Evolutionary conservation across 257 asterid species (phyloP).

Genomic region (Vinca minor): DNA sequence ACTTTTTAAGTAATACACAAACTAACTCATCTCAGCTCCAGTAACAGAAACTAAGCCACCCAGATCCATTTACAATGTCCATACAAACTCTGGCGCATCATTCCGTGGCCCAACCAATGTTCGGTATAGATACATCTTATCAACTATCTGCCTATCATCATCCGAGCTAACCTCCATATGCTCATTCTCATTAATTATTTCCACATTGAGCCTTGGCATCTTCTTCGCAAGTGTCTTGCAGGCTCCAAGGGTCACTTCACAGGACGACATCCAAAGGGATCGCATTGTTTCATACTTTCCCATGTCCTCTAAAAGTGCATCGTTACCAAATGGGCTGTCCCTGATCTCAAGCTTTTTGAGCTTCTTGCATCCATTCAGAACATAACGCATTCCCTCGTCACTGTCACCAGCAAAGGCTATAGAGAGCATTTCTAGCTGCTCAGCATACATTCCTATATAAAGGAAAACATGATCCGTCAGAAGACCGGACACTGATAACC

Average conservation of each 20-base stretch:
- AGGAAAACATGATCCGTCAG: constrained; percentile 63
- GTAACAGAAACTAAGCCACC: not conserved
- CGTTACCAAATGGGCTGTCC: constrained; percentile 72
- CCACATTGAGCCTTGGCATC: constrained; percentile 74
- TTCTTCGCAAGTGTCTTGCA: constrained; percentile 67
- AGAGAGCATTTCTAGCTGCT: constrained; percentile 81
- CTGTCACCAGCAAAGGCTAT: constrained; percentile 76
- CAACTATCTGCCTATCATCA: constrained; percentile 44
- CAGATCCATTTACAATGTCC: constrained; percentile 41
- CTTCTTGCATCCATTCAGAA: constrained; percentile 77
- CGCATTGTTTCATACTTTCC: constrained; percentile 96
- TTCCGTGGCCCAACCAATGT: constrained; percentile 61
- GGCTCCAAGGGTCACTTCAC: constrained; percentile 70
- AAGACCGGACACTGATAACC: constrained; percentile 67
- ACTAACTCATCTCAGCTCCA: constrained; percentile 14
- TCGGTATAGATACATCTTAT: constrained; percentile 72
- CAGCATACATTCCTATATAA: constrained; percentile 79
- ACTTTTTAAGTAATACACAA: constrained; percentile 18
- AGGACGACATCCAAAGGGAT: constrained; percentile 97
- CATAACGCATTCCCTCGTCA: constrained; percentile 69
- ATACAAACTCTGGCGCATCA: constrained; percentile 65
- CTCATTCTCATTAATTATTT: constrained; percentile 55
- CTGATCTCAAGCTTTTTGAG: constrained; percentile 69
- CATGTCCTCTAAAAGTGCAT: constrained; percentile 67
- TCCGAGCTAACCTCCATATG: constrained; percentile 30